Conservation (phyloP, 352 stramenopile genomes). For the Globisporangium solare region DNA sequence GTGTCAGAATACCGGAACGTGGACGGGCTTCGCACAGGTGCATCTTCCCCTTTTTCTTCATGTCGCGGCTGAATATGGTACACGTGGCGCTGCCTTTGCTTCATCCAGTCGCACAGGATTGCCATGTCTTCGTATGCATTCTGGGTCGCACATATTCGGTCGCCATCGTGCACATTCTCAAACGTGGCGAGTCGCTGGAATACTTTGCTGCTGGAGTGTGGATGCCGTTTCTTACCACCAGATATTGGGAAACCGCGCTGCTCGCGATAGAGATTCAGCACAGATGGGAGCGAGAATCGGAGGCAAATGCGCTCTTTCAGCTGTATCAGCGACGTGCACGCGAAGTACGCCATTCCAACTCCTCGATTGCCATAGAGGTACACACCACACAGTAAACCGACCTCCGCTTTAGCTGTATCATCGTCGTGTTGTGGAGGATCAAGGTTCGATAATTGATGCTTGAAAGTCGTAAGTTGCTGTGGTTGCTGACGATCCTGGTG, state of each 20-base stretch:
- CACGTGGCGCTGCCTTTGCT: constrained; percentile 30
- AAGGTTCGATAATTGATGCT: neutral
- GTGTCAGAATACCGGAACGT: no score
- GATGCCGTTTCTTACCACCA: neutral
- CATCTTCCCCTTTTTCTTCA: constrained; percentile 7
- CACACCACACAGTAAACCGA: constrained; percentile 40
- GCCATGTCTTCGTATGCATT: constrained; percentile 66
- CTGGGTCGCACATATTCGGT: constrained; percentile 53
- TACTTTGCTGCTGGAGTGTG: constrained; percentile 8
- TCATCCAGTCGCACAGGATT: constrained; percentile 65
- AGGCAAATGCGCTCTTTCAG: constrained; percentile 28
- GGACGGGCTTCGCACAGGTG: neutral
- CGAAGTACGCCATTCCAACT: constrained; percentile 45
- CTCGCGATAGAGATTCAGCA: constrained; percentile 53
- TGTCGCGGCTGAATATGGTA: constrained; percentile 18
- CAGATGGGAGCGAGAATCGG: constrained; percentile 20
- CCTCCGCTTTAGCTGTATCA: no score
- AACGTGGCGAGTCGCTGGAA: constrained; percentile 38
- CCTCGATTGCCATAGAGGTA: constrained; percentile 39
- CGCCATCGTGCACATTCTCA: constrained; percentile 39
- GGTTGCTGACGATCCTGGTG: constrained; percentile 3
- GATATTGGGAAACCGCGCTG: neutral
- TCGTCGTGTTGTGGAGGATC: no score
- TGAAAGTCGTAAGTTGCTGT: constrained; percentile 1
- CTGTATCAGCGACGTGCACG: constrained; percentile 36